Percentiles rank a stretch among this genome's conserved stretches.
These are phyloP conservation scores for Balamuthia mandrillaris DNA, from an alignment of 208 protist species.

Conservation along the genomic window DNA sequence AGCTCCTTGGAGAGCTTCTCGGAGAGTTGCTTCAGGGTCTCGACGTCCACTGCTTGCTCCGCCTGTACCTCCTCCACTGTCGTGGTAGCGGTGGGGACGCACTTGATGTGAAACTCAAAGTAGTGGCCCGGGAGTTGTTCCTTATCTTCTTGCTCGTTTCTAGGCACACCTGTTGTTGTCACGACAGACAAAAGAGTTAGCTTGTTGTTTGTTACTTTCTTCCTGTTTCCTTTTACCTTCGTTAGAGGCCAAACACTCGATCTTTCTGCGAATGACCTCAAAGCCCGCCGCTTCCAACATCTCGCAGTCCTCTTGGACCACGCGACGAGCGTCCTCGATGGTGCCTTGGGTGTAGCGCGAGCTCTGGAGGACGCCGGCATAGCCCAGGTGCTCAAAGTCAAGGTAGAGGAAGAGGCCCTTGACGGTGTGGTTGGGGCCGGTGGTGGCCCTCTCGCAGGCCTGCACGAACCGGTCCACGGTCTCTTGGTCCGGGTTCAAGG, in stretches of 20 bases:
- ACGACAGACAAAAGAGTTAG: too few relatives aligned
- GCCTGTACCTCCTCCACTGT: too few relatives aligned
- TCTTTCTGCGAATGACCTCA: neutral
- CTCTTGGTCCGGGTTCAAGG: neutral
- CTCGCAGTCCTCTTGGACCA: neutral
- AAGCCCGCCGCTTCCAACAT: neutral
- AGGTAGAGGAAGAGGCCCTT: neutral
- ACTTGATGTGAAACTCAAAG: slow-evolving; percentile 11
- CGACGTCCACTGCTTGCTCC: neutral
- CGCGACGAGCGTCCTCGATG: neutral
- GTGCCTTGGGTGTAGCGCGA: neutral
- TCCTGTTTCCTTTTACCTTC: too few relatives aligned
- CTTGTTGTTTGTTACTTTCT: too few relatives aligned
- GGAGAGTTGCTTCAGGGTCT: neutral
- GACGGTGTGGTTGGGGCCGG: neutral
- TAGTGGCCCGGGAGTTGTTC: neutral
- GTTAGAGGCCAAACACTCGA: neutral
- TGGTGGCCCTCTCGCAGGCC: neutral
- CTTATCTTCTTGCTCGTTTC: too few relatives aligned
- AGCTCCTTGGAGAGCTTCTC: neutral
- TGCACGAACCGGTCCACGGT: neutral
- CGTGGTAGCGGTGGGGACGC: too few relatives aligned
- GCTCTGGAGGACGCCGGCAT: neutral
- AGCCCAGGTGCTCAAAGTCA: neutral
- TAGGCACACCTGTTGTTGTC: too few relatives aligned